Conservation (phyloP, 805 yeast genomes). For the Maudiozyma serrabonitensis region DNA sequence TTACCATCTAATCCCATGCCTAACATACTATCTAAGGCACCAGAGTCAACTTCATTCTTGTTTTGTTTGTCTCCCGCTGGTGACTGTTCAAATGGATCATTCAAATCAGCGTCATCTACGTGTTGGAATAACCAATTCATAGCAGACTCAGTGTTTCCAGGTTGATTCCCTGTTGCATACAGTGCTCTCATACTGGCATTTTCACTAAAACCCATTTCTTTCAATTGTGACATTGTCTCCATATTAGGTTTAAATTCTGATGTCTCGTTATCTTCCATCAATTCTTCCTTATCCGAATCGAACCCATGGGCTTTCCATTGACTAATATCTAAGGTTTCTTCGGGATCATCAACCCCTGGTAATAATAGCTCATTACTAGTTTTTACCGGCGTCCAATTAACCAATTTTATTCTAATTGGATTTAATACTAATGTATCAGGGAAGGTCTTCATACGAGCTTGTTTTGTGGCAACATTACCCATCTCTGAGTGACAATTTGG, state of each 20-base stretch:
- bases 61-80: slow-evolving; percentile 1
- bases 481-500: slow-evolving; percentile 36
- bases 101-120: slow-evolving; percentile 75
- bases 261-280: slow-evolving; percentile 17
- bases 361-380: slow-evolving; percentile 59
- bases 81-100: slow-evolving; percentile 21
- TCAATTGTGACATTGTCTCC: slow-evolving; percentile 43
- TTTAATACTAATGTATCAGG: slow-evolving; percentile 67
- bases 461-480: slow-evolving; percentile 17
- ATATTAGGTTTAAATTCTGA: slow-evolving; percentile 45
- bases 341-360: slow-evolving; percentile 26
- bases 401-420: slow-evolving; percentile 71
- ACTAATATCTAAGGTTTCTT: slow-evolving; percentile 36
- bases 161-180: slow-evolving; percentile 55
- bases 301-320: slow-evolving; percentile 33
- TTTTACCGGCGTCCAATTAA: slow-evolving; percentile 82
- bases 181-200: slow-evolving; percentile 58
- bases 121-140: slow-evolving; percentile 87
- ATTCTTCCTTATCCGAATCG: slow-evolving; percentile 17
- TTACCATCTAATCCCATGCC: slow-evolving; percentile 69
- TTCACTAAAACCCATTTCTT: slow-evolving; percentile 82
- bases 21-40: slow-evolving; percentile 19
- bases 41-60: not conserved
- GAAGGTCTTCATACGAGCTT: slow-evolving; percentile 32
- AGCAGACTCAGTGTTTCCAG: slow-evolving; percentile 49